A percentile compares a stretch with the other conserved stretches of the same genome.
Evolutionary conservation across 2,329 filamentous ascomycete species (phyloP).

Genomic region (Epichloe brachyelytri): DNA sequence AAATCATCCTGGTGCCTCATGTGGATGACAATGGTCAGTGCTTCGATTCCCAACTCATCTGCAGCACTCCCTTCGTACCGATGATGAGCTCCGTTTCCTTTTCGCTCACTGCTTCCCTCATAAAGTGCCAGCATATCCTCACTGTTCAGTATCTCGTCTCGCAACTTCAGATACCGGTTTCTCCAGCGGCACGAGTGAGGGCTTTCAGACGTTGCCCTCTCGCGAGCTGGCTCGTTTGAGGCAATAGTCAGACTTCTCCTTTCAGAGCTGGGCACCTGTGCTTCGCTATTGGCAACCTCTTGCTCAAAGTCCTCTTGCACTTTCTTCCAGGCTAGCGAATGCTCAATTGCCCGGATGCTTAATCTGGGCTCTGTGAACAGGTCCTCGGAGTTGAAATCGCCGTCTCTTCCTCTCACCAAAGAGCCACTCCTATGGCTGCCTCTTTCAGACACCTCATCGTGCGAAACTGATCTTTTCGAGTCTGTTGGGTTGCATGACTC

Average conservation of each 20-base stretch:
- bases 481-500: slow-evolving; percentile 8
- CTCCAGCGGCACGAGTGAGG: slow-evolving; percentile 29
- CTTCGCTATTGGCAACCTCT: background rate
- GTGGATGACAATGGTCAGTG: slow-evolving; percentile 39
- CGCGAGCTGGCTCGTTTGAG: background rate
- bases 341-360: slow-evolving; percentile 16
- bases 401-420: background rate
- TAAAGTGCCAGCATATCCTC: slow-evolving; percentile 24
- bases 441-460: background rate
- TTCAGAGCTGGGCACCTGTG: background rate
- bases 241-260: background rate
- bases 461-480: background rate
- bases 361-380: slow-evolving; percentile 9
- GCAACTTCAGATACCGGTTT: slow-evolving; percentile 27
- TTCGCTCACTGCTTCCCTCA: slow-evolving; percentile 5
- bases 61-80: background rate
- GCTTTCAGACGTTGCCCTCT: slow-evolving; percentile 1
- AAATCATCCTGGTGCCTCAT: slow-evolving; percentile 35
- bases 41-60: slow-evolving; percentile 30
- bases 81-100: slow-evolving; percentile 2
- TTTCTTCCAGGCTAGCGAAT: slow-evolving; percentile 13
- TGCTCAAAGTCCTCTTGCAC: slow-evolving; percentile 10
- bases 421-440: slow-evolving; percentile 2
- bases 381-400: slow-evolving; percentile 1
- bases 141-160: slow-evolving; percentile 27